Evolutionary conservation across 139 green algal species (phyloP).

Genomic region (Raphidocelis subcapitata): DNA sequence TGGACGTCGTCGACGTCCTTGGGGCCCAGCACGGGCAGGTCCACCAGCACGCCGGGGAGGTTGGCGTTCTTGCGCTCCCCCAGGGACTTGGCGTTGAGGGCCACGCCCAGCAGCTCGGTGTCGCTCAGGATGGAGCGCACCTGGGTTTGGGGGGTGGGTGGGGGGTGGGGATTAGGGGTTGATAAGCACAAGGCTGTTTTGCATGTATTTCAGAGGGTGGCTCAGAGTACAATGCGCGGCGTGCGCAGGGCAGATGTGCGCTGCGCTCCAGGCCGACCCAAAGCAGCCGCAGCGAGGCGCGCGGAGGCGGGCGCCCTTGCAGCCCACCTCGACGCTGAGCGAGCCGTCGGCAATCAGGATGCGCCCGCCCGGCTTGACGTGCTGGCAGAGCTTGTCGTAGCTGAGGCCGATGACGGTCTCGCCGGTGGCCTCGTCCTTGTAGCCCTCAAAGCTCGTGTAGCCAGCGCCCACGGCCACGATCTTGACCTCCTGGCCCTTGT

Average conservation of each 20-base stretch:
- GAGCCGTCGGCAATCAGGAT: constrained; percentile 69
- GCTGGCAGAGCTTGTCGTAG: constrained; percentile 59
- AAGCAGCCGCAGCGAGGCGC: no score
- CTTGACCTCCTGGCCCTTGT: constrained; percentile 29
- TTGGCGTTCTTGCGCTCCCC: constrained; percentile 86
- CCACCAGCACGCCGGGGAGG: constrained; percentile 76
- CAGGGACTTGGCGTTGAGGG: constrained; percentile 49
- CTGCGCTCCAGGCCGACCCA: no score
- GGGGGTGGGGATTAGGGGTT: no score
- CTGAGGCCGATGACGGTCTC: constrained; percentile 48
- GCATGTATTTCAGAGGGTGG: no score
- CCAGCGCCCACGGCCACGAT: constrained; percentile 57
- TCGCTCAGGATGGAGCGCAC: constrained; percentile 43
- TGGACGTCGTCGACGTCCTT: constrained; percentile 65
- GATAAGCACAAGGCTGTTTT: no score
- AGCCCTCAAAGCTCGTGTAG: constrained; percentile 57
- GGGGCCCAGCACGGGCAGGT: constrained; percentile 69
- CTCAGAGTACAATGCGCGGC: no score
- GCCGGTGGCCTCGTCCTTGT: constrained; percentile 38
- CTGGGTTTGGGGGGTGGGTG: neutral
- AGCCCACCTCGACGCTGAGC: constrained; percentile 47
- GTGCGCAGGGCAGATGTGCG: no score
- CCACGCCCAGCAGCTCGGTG: constrained; percentile 41
- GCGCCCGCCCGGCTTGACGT: constrained; percentile 45
- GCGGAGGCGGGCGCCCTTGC: no score